phyloP scores from a whole-genome alignment of 306 rosid genomes.

The Acmispon strigosus region DNA sequence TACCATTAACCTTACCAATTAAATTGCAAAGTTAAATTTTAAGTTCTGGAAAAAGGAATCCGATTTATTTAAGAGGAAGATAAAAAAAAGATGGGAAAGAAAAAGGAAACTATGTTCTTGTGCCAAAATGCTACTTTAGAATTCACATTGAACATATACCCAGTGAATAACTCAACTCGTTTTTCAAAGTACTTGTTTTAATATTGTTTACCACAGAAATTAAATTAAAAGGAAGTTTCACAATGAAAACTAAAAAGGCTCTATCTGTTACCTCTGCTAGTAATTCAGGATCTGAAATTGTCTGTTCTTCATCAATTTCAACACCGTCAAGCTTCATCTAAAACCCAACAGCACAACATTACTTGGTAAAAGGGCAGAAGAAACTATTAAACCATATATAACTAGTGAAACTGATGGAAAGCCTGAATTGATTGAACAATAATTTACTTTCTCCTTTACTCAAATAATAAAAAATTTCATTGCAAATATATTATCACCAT shows the following conservation, averaged over 20 bases:
- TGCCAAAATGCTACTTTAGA: neutral
- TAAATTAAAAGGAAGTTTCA: neutral
- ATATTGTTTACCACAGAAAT: neutral
- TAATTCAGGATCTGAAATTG: conserved; percentile 63
- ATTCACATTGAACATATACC: neutral
- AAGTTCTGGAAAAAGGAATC: neutral
- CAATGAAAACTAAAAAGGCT: neutral
- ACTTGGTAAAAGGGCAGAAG: neutral
- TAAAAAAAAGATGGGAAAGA: neutral
- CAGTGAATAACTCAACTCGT: neutral
- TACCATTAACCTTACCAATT: neutral
- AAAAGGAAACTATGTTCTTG: neutral
- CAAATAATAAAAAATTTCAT: neutral
- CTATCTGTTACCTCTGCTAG: conserved; percentile 61
- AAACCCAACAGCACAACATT: conserved; percentile 9
- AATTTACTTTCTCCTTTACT: neutral
- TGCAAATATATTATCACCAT: neutral
- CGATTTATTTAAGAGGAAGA: neutral
- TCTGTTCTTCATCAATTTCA: conserved; percentile 80
- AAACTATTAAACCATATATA: conserved; percentile 1
- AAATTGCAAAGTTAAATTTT: neutral
- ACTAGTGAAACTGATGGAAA: neutral
- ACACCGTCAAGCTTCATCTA: conserved; percentile 79
- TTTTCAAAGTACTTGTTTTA: neutral
- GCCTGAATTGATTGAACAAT: neutral